These are phyloP conservation scores for Fusarium chlamydosporum DNA, from an alignment of 2,329 filamentous ascomycete species.

Conservation along the genomic window DNA sequence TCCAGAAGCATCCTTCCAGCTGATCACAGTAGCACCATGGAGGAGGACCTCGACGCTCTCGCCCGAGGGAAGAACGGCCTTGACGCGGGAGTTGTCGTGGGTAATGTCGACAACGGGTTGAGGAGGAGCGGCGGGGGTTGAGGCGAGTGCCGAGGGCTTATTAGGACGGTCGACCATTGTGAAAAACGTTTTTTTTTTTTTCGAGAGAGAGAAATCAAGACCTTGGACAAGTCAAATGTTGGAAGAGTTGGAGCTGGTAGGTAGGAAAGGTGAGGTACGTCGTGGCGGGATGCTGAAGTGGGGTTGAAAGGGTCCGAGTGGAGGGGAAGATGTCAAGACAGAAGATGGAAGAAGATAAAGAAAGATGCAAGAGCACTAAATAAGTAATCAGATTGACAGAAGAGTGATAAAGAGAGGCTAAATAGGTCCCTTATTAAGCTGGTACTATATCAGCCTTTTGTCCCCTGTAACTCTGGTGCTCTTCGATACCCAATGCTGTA, in stretches of 20 bases:
- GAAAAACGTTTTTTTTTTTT: background rate
- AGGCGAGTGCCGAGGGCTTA: constrained; percentile 82
- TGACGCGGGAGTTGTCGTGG: constrained; percentile 78
- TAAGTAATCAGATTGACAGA: background rate
- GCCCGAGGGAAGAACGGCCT: constrained; percentile 85
- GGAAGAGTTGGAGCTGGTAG: constrained; percentile 27
- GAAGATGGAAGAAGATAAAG: constrained; percentile 5
- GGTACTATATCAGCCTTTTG: background rate
- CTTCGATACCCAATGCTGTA: constrained; percentile 18
- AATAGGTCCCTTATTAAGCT: constrained; percentile 4
- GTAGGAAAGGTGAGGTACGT: constrained; percentile 12
- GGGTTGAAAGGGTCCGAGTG: constrained; percentile 43
- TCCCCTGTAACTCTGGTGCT: constrained; percentile 12
- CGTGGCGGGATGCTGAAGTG: constrained; percentile 38
- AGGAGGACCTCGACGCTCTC: constrained; percentile 89
- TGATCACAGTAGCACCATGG: constrained; percentile 92
- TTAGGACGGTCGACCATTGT: constrained; percentile 86
- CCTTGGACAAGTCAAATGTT: constrained; percentile 6
- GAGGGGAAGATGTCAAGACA: constrained; percentile 7
- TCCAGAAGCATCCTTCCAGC: constrained; percentile 87
- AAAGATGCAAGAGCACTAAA: constrained; percentile 12
- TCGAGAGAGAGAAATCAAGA: background rate
- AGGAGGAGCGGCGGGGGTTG: constrained; percentile 80
- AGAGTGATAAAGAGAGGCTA: constrained; percentile 8
- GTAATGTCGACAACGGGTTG: constrained; percentile 82